Base-by-base conservation (phyloP, 2,329 filamentous ascomycete genomes). In the Colletotrichum horii region DNA sequence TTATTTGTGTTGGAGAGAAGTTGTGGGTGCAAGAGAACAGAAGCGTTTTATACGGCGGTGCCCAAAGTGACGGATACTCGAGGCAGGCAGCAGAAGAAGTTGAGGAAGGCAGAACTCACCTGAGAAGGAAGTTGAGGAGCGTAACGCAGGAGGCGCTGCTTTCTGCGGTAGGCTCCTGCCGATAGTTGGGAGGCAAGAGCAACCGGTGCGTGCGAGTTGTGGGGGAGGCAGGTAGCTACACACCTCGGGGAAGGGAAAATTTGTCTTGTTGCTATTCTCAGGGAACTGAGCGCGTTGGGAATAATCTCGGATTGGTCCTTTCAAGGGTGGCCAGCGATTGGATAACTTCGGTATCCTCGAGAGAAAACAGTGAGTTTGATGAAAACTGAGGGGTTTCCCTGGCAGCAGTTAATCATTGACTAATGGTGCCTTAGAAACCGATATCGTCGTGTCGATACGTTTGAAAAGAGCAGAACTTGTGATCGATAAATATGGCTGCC, bases 251-350 rank as follows among this genome's bases (percentile, higher is more conserved):
- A 8, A 52, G 43, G 2, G 6, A 4, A 4, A 43, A 8, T 22
- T 15, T 52, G n/a, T 52, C 43, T 22, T 22, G 6, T 22, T 48
- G 38, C 3, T 22, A 0, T 2, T 52, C 43, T 52, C 1, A 1
- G n/a, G 43, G 43, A 22, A 52, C 12, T n/a, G n/a, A 52, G n/a
- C 43, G 19, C 0, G 2, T 48, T 48, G 3, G 3, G n/a, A 48
- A 48, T 22, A 12, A 1, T 22, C 9, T 48, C 38, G 9, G 3
- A n/a, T 12, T 8, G 8, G 19, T 16, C 36, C 38, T n/a, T 12
- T 8, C 19, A 2, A 19, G 8, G 16, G 19, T n/a, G 38, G 38
- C n/a, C 0, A 4, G 43, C 11, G n/a, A 52, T 8, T 52, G 0
- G 43, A 4, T 52, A 52, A 22, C 0, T 22, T 1, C 1, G 19